A percentile compares a stretch with the other conserved stretches of the same genome.
Conservation (phyloP, 306 rosid genomes). For the Vigna hirtella region DNA sequence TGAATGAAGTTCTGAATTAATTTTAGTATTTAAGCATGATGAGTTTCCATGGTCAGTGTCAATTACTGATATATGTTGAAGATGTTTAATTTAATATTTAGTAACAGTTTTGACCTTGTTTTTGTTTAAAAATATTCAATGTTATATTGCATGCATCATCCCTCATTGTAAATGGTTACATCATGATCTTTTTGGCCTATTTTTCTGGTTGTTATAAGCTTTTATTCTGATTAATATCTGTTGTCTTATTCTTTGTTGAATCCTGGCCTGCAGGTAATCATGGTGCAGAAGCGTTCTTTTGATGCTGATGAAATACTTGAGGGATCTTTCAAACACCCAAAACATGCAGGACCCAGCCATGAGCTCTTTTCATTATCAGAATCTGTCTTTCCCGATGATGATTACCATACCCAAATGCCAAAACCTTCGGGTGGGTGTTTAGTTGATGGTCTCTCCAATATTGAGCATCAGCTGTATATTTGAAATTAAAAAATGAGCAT, state of each 20-base stretch:
- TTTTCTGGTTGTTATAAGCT: no score
- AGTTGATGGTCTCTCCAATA: not conserved
- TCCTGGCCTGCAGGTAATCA: constrained; percentile 57
- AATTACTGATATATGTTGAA: no score
- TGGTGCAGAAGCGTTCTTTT: constrained; percentile 89
- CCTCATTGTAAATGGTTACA: no score
- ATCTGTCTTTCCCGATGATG: constrained; percentile 64
- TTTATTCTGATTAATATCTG: no score
- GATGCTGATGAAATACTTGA: constrained; percentile 72
- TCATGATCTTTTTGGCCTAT: no score
- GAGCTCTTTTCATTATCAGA: constrained; percentile 73
- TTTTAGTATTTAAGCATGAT: no score
- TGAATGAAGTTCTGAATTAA: not conserved
- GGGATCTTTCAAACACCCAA: constrained; percentile 73
- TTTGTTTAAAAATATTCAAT: no score
- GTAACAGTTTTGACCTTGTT: no score
- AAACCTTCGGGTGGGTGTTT: constrained; percentile 70
- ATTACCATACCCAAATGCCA: constrained; percentile 38
- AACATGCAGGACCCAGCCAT: constrained; percentile 61
- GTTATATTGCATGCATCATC: no score
- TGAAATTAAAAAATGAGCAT: constrained; percentile 1
- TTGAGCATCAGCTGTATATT: constrained; percentile 14
- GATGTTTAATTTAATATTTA: no score
- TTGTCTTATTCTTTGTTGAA: constrained; percentile 27
- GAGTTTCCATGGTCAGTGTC: no score